Base-by-base conservation (phyloP, 371 early-diverging fungal genomes). In the Rhizopus microsporus region DNA sequence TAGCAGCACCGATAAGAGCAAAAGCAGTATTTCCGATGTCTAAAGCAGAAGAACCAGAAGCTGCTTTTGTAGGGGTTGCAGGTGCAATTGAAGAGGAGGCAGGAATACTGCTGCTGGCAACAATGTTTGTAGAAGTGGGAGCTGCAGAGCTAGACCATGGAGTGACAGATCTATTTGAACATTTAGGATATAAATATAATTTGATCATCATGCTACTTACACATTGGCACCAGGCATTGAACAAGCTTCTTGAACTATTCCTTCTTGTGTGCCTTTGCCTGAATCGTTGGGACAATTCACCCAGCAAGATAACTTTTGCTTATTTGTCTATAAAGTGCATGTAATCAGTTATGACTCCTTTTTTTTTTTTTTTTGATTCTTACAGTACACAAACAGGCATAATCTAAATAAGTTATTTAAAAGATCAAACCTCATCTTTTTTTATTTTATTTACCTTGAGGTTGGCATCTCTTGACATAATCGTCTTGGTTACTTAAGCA, bases 161-260 rank as follows among this genome's bases (percentile, higher is more conserved):
- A 37, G 67, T 44, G 54, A 68, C 51, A 31, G 68, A 63, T 6
- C 68, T 68, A 57, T 32, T 23, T 54, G 9, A 51, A 52, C 7
- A 37, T 8, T 31, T 29, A 58, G n/a, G 33, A 8, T 12, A 13
- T 23, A 32, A 42, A 29, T 1, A 37, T 13, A 23, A 5, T 35
- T 8, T n/a, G 12, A 16, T 54, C 10, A 53, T 5, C 8, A 39
- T 59, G 9, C 30, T 15, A 46, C 68, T 54, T 68, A 68, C 68
- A 63, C 68, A 51, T 68, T 68, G 45, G 68, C 68, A 49, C 68
- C 68, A 57, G 68, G 68, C 58, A 59, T 63, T 7, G 68, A 63
- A 55, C 68, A 68, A 7, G 13, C 29, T 23, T 47, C 47, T 7
- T 49, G 13, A 37, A 63, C 60, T 30, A 60, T 7, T 23, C 56